Conservation (phyloP, 1,139 yeast genomes). For the Kazachstania sp. region DNA sequence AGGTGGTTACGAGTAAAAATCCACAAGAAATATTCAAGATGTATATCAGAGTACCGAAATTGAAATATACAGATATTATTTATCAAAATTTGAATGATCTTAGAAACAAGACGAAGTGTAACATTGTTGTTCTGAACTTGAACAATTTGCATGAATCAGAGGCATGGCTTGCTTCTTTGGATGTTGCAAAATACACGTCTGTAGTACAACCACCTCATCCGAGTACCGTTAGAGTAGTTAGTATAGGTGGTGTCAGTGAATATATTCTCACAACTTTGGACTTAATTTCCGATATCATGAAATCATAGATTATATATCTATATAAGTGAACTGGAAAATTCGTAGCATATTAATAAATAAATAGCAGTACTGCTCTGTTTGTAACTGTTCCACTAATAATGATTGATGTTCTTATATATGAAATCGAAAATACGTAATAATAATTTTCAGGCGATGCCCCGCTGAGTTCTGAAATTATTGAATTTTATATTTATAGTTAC, state of each 20-base stretch:
- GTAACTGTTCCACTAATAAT: no score
- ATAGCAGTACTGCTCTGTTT: no score
- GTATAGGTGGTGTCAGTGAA: constrained; percentile 32
- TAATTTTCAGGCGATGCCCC: no score
- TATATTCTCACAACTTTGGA: constrained; percentile 24
- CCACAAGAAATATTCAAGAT: constrained; percentile 29
- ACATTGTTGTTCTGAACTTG: constrained; percentile 28
- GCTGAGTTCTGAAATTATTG: no score
- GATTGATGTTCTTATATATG: no score
- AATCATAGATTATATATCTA: neutral
- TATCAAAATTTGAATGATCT: constrained; percentile 24
- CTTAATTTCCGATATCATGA: constrained; percentile 16
- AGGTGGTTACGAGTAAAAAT: constrained; percentile 21
- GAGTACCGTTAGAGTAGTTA: constrained; percentile 26
- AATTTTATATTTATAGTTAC: no score
- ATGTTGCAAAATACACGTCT: constrained; percentile 14
- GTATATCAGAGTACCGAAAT: constrained; percentile 28
- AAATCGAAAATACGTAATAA: no score
- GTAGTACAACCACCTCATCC: constrained; percentile 24
- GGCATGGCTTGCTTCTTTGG: constrained; percentile 24
- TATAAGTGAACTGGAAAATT: no score
- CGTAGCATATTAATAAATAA: no score
- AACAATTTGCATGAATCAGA: constrained; percentile 29
- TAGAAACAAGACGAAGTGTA: constrained; percentile 27
- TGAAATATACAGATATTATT: constrained; percentile 21